Evolutionary conservation across 805 yeast genomes (phyloP).

Genomic region (Metschnikowia hibisci): DNA sequence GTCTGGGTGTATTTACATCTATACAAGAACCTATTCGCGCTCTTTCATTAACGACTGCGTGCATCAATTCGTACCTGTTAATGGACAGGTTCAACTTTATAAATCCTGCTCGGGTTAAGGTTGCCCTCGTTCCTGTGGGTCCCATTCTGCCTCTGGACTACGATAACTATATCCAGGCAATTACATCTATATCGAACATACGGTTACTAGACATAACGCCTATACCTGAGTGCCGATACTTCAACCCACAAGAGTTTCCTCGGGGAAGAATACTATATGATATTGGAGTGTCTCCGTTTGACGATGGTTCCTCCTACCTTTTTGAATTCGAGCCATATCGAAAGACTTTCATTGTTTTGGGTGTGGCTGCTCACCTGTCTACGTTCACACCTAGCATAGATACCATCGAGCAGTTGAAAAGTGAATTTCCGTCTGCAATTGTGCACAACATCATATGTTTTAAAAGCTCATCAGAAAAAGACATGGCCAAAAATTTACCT

Average conservation of each 20-base stretch:
- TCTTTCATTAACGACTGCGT: slow-evolving; percentile 1
- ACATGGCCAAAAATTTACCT: background rate
- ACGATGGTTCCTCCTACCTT: slow-evolving; percentile 58
- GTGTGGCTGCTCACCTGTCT: slow-evolving; percentile 32
- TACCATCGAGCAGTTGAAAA: slow-evolving; percentile 31
- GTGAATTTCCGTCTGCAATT: slow-evolving; percentile 48
- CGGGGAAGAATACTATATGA: slow-evolving; percentile 67
- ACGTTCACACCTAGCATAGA: slow-evolving; percentile 2
- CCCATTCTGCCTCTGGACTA: slow-evolving; percentile 42
- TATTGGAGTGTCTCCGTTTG: slow-evolving; percentile 43
- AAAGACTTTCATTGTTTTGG: slow-evolving; percentile 62
- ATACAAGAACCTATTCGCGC: background rate
- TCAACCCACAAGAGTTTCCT: slow-evolving; percentile 85
- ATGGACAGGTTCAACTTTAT: slow-evolving; percentile 42
- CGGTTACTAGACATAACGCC: slow-evolving; percentile 75
- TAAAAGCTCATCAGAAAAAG: slow-evolving; percentile 34
- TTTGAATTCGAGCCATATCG: slow-evolving; percentile 90
- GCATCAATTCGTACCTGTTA: slow-evolving; percentile 2
- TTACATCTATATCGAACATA: slow-evolving; percentile 56
- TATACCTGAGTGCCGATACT: slow-evolving; percentile 41
- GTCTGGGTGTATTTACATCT: slow-evolving; percentile 2
- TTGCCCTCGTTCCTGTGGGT: slow-evolving; percentile 67
- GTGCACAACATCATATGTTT: slow-evolving; percentile 55
- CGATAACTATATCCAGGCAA: slow-evolving; percentile 35
- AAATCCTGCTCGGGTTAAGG: slow-evolving; percentile 62